Evolutionary conservation across 495 filamentous ascomycete genomes (phyloP), one percentile per base, ranked within the genome.

Genomic region (Lasiosphaeria miniovina): DNA sequence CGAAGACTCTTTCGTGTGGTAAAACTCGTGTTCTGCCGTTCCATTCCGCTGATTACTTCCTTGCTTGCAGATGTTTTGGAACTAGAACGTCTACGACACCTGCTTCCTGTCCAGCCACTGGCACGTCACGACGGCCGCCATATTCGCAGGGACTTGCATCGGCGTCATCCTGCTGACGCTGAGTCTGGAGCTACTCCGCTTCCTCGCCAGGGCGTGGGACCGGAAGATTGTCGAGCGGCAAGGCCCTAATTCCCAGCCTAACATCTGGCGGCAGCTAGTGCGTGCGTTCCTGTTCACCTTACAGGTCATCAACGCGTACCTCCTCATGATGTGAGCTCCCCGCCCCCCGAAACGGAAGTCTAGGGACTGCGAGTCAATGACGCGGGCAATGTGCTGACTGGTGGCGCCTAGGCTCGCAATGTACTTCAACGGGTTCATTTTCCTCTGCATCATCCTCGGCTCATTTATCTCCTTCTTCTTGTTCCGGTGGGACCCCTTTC

Each of bases 81-180:
- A 91, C 61, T 90, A 86, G 86, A 71, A 85, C 54, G 87, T 82
- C 1, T 70, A 87, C 38, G 81, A 88, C 67, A 66, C 86, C 6
- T 91, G 86, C 79, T 90, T 91, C 73, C 72, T 91, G 57, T 76
- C 85, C 31, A 56, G 60, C 8, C 70, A 74, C 12, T 91, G 87
- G 87, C 84, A 84, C 50, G 80, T 89, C 61, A 80, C 67, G 31
- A 84, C 84, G 0, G 61, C 53, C 2, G 79, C 75, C 54, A 85
- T 82, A 71, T 90, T 90, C 65, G 86, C 82, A 7, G 85, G 81
- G 36, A 81, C 82, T 49, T 90, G 88, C 69, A 84, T 91, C 64
- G 86, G 83, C 15, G 80, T 85, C 17, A 75, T 87, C 62, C 69
- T 76, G 10, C 78, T 90, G 31, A 84, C 86, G n/a, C 66, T 89